Evolutionary conservation across 805 yeast species (phyloP).

Genomic region (Starmerella apis): DNA sequence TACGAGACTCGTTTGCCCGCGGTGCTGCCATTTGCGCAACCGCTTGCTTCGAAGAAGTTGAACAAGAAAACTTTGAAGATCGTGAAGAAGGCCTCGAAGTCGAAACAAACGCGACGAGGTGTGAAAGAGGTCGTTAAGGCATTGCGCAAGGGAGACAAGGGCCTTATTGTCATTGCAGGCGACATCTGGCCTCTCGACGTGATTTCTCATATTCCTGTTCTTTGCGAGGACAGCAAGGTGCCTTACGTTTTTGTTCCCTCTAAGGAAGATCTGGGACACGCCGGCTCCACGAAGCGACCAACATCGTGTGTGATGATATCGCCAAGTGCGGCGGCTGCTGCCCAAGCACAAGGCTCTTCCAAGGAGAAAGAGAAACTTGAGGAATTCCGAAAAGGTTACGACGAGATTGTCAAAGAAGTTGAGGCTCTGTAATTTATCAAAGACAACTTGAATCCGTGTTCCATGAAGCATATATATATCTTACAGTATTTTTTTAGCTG

Average conservation of each 20-base stretch:
- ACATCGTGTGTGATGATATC: conserved; percentile 95
- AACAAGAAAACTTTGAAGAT: conserved; percentile 92
- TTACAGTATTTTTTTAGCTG: too few relatives aligned
- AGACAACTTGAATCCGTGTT: too few relatives aligned
- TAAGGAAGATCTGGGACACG: conserved; percentile 95
- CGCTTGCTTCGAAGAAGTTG: conserved; percentile 89
- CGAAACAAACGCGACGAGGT: conserved; percentile 97
- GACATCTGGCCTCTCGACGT: conserved; percentile 97
- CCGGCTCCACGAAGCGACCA: conserved; percentile 98
- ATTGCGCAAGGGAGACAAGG: conserved; percentile 95
- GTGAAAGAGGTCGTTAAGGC: conserved; percentile 98
- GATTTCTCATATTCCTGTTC: conserved; percentile 91
- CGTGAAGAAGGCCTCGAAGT: conserved; percentile 94
- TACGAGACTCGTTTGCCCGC: conserved; percentile 89
- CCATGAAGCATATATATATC: too few relatives aligned
- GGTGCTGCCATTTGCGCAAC: conserved; percentile 81
- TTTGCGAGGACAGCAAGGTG: conserved; percentile 87
- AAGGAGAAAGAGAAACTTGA: conserved; percentile 59
- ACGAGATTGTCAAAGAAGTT: conserved; percentile 90
- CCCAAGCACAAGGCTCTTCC: conserved; percentile 62
- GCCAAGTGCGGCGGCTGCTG: conserved; percentile 42
- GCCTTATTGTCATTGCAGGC: conserved; percentile 91
- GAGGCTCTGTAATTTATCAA: conserved; percentile 27
- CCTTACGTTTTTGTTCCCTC: conserved; percentile 93
- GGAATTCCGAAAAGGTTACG: conserved; percentile 85